Evolutionary conservation across 176 grass and related monocot genomes (phyloP), one percentile per base, ranked within the genome.

Genomic region (Triticum monococcum): DNA sequence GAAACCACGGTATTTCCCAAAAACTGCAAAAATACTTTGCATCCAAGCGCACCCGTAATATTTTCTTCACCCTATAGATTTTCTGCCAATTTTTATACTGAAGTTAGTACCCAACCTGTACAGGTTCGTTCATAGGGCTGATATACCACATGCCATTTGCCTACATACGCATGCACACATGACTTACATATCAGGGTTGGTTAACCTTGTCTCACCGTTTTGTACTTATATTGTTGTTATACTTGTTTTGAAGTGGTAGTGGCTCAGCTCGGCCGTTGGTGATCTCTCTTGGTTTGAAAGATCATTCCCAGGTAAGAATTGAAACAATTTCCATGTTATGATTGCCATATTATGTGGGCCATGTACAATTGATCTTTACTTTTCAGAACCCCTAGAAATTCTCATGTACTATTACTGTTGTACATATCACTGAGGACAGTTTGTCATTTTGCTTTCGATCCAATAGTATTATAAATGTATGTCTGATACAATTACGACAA

Each of bases 201-300:
- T 10, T 17, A 75, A 56, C 12, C 48, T 38, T 50, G 32, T 9
- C 75, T 9, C 75, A 40, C 3, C 17, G 48, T 81, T 74, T 72
- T 88, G 28, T 56, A 78, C 57, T 70, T 73, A 60, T 28, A 38
- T 26, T 4, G 9, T 76, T 56, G 25, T 72, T 70, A 48, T 43
- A 23, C 64, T 50, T 64, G 52, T 77, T 83, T 59, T 78, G 75
- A 80, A 98, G 96, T 91, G 32, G 38, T 68, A 90, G 85, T 83
- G 90, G 87, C 57, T 98, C 96, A 86, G 72, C 89, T 22, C 80
- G 66, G 54, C 83, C 84, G 17, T 86, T 98, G 96, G 83, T 96
- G 70, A 75, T 98, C 35, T 96, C 96, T 86, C 90, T 98, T 91
- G 96, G 96, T 60, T 87, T 98, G 31, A 98, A 91, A 72, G 93